Evolutionary conservation across 164 flowering plant genomes (phyloP).

Genomic region (Chimonanthus salicifolius): DNA sequence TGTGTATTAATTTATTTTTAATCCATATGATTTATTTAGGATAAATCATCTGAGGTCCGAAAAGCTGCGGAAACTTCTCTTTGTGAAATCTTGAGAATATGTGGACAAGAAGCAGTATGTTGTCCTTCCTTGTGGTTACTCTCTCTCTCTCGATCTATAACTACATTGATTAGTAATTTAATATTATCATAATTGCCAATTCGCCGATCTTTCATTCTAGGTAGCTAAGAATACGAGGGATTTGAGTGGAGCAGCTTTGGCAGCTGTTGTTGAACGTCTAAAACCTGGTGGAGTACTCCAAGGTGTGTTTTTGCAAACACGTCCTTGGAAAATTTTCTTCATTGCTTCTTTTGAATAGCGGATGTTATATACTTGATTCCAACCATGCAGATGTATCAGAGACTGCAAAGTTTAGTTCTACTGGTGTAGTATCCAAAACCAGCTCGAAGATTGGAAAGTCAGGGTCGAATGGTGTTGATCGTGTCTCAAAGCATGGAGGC

Average conservation of each 20-base stretch:
- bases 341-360: background rate
- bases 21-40: slow-evolving; percentile 33
- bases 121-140: background rate
- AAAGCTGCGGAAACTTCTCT: slow-evolving; percentile 96
- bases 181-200: background rate
- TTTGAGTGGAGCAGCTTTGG: slow-evolving; percentile 75
- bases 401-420: slow-evolving; percentile 34
- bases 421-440: slow-evolving; percentile 40
- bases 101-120: slow-evolving; percentile 76
- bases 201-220: slow-evolving; percentile 22
- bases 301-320: slow-evolving; percentile 35
- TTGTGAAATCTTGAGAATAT: slow-evolving; percentile 68
- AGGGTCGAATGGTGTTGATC: slow-evolving; percentile 47
- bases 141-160: background rate
- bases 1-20: background rate
- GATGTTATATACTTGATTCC: background rate
- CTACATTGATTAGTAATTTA: background rate
- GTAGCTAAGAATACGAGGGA: slow-evolving; percentile 72
- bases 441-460: slow-evolving; percentile 49
- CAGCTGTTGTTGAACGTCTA: slow-evolving; percentile 64
- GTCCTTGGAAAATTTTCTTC: background rate
- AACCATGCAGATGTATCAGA: slow-evolving; percentile 50
- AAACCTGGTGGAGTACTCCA: slow-evolving; percentile 55
- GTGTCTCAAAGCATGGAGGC: slow-evolving; percentile 51
- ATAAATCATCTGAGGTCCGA: slow-evolving; percentile 94